Evolutionary conservation across 441 rosid species (phyloP), one percentile per base, ranked within the genome.

Genomic region (Isatis lusitanica): DNA sequence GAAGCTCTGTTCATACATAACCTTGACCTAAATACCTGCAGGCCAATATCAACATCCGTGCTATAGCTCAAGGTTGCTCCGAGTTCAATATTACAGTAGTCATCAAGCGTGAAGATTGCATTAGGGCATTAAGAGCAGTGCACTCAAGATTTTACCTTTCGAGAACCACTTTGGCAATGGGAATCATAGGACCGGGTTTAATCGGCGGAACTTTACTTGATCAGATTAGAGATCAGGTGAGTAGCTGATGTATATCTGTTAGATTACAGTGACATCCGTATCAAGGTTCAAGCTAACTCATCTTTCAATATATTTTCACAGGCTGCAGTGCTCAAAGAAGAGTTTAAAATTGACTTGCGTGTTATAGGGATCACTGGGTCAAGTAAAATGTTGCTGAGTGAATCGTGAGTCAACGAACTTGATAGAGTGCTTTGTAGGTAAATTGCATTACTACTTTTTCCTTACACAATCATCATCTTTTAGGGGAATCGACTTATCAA

Each of bases 21-120:
- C 70, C 51, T 63, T 43, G 15, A 48, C 50, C 28, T 52, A 12
- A 50, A 42, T 57, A 40, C 30, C 28, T 83, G 74, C 89, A 94
- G 98, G 98, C 98, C 74, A 94, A 81, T 82, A 87, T 90, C 51
- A 94, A 92, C 74, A 80, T 94, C 57, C 97, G 95, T 62, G 98
- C 91, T 56, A 90, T 92, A 80, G 97, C 97, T 77, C 98, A 94
- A 88, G 98, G 98, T 64, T 94, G 98, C 76, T 94, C 98, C 0
- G 98, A 94, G 83, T 94, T 86, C 80, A 94, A 90, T 74, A 80
- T 94, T 60, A 94, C 98, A 2, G 94, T 83, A 50, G 97, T 91
- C 16, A 46, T 94, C 66, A 90, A 85, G 83, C 87, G 88, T 68
- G 95, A 90, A 82, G 98, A 94, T 79, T 94, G 97, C 72, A 78